Percentiles rank a stretch among this genome's conserved stretches.
phyloP scores from a whole-genome alignment of 441 rosid genomes.

The Metrosideros polymorpha region DNA sequence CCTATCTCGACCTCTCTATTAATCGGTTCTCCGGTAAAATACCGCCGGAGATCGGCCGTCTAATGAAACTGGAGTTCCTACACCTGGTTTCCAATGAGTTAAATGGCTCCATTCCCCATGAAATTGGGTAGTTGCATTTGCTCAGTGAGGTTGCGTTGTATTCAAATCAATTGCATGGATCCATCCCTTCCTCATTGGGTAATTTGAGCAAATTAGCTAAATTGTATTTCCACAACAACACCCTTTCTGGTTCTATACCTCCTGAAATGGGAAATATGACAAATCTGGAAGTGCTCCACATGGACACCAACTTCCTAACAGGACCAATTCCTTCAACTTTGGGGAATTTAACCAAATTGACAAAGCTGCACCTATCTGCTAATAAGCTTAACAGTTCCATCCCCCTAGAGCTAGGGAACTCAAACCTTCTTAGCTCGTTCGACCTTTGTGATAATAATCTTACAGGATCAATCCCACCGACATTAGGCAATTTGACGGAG shows the following conservation, averaged over 20 bases:
- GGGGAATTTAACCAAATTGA: not conserved
- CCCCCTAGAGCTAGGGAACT: not conserved
- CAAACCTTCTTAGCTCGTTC: not conserved
- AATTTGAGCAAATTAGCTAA: not conserved
- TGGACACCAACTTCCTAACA: not conserved
- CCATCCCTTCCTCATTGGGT: not conserved
- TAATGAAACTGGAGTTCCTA: constrained; percentile 10
- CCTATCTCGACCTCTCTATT: not conserved
- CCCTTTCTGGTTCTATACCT: not conserved
- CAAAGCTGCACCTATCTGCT: not conserved
- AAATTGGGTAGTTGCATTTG: not conserved
- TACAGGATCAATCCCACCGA: not conserved
- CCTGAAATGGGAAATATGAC: not conserved
- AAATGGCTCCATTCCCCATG: constrained; percentile 2
- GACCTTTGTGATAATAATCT: not conserved
- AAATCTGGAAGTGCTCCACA: not conserved
- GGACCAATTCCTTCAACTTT: not conserved
- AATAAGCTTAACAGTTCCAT: not conserved
- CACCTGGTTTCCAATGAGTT: constrained; percentile 12
- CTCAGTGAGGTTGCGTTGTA: not conserved
- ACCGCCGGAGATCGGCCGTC: constrained; percentile 21
- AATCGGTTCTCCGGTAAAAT: constrained; percentile 7
- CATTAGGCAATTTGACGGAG: not conserved
- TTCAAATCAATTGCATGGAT: not conserved
- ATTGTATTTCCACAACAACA: not conserved